Conservation (phyloP, 352 stramenopile species). For the Globisporangium paroecandrum region DNA sequence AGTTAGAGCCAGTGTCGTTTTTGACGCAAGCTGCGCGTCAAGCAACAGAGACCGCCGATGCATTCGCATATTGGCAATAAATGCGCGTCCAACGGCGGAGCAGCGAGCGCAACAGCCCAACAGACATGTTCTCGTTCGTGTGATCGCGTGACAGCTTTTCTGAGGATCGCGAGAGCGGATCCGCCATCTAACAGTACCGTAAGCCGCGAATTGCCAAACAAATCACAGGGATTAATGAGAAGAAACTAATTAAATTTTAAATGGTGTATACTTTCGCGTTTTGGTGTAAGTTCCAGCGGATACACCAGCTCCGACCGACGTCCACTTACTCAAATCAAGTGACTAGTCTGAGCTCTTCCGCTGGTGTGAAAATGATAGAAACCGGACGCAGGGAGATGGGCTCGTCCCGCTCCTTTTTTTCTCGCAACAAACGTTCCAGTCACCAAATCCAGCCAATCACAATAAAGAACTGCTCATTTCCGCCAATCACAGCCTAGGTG, state of each 20-base stretch:
- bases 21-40: not conserved
- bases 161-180: not conserved
- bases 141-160: constrained; percentile 4
- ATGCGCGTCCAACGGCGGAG: constrained; percentile 1
- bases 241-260: not conserved
- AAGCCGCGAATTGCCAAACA: not conserved
- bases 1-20: not conserved
- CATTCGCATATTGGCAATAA: not conserved
- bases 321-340: not conserved
- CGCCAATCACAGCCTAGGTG: not conserved
- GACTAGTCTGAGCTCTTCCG: constrained; percentile 1
- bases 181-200: not conserved
- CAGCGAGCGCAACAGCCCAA: not conserved
- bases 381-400: not conserved
- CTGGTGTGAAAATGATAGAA: not conserved
- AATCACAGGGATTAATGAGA: not conserved
- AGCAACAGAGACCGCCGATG: not conserved
- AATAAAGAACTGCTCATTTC: not conserved
- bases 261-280: not conserved
- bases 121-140: not conserved
- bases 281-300: not conserved
- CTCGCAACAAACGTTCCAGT: not conserved
- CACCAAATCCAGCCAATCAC: not conserved
- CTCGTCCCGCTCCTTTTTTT: not conserved
- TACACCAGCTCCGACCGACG: not conserved